Evolutionary conservation across 1,284 basidiomycete species (phyloP), one percentile per base, ranked within the genome.

Genomic region (Sporisorium graminicola): DNA sequence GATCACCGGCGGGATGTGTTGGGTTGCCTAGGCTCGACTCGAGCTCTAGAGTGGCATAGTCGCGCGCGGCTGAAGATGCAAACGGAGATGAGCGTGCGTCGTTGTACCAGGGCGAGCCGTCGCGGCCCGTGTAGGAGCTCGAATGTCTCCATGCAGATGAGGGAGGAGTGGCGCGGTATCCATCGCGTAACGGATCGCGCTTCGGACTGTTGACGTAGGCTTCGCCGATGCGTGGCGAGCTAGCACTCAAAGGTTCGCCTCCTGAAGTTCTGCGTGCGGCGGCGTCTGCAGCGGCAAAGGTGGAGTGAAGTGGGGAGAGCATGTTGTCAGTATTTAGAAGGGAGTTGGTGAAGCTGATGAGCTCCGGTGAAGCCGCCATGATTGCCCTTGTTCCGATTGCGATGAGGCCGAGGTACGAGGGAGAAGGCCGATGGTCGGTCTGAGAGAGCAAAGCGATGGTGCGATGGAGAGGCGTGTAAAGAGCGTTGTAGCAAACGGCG

Each of bases 51-150:
- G 70, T 64, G 37, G 75, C 67, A 26, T 77, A 77, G 42, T 80
- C 80, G 44, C 76, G 69, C 13, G 76, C 70, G n/a, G 78, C 78
- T 29, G 72, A 76, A 2, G 80, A 80, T 26, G 82, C 82, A 50
- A 83, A 84, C 7, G 82, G 82, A 16, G 82, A 83, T 26, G 72
- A 78, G 33, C 82, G 78, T 14, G 68, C 68, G 33, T 82, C 80
- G 42, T 63, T 67, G 42, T 75, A 80, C 82, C 82, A 84, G 8
- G 81, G 75, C 8, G 80, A 78, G 27, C 66, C 74, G 33, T 84
- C 82, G 26, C 82, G 63, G 14, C 72, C 70, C 12, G 65, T 71
- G 58, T 71, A 77, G 13, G 66, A 74, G 53, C 51, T 50, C 14
- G 73, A 56, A 40, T 70, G 69, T 31, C 79, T 56, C 77, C 70